Conservation (phyloP, 2,329 filamentous ascomycete species). For the Diaporthe amygdali region DNA sequence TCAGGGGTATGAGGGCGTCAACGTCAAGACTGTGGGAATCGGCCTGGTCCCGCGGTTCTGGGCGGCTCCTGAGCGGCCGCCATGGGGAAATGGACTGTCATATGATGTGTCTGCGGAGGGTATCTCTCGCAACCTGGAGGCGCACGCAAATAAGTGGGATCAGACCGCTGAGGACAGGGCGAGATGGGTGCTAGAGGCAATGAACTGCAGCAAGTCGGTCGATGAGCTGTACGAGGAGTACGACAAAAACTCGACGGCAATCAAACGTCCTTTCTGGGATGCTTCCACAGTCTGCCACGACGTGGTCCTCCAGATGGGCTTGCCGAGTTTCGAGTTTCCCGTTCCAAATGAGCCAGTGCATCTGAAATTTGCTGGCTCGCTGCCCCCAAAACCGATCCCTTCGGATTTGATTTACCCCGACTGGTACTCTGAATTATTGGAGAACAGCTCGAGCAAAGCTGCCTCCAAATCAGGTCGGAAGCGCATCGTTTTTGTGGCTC, state of each 20-base stretch:
- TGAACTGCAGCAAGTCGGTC: constrained; percentile 10
- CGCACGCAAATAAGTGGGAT: not conserved
- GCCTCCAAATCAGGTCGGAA: constrained; percentile 30
- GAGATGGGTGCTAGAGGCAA: constrained; percentile 4
- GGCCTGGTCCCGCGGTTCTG: constrained; percentile 9
- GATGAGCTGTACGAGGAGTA: constrained; percentile 5
- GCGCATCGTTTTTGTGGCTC: constrained; percentile 50
- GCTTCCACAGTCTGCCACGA: constrained; percentile 15
- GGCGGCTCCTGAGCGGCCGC: constrained; percentile 13
- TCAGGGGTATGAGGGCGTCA: not conserved
- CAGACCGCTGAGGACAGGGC: constrained; percentile 5
- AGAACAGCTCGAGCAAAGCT: constrained; percentile 30
- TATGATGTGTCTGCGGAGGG: constrained; percentile 15
- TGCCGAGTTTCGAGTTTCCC: constrained; percentile 16
- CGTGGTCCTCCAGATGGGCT: constrained; percentile 19
- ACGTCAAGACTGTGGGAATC: not conserved
- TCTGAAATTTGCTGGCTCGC: constrained; percentile 17
- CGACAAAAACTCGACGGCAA: not conserved
- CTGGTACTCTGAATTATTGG: constrained; percentile 51
- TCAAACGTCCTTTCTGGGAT: not conserved
- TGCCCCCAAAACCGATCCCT: constrained; percentile 39
- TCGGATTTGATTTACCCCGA: constrained; percentile 39
- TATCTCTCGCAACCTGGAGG: not conserved
- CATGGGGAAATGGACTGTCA: constrained; percentile 2
- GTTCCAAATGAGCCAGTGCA: constrained; percentile 8